Evolutionary conservation across 2,329 filamentous ascomycete genomes (phyloP).

Genomic region (Microcyclospora pomicola): DNA sequence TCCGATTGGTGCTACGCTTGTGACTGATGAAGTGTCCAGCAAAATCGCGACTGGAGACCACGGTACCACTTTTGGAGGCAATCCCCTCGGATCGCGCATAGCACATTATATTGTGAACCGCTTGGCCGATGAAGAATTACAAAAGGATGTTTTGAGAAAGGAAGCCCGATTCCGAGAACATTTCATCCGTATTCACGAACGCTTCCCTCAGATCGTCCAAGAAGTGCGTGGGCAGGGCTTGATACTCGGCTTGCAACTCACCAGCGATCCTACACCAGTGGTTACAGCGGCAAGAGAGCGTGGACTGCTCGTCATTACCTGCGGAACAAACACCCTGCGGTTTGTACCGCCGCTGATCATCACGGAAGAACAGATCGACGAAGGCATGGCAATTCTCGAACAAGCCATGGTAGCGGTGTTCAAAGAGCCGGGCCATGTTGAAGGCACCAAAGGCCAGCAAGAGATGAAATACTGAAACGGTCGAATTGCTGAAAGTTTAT

Average conservation of each 20-base stretch:
- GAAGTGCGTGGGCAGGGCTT: constrained; percentile 75
- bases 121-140: constrained; percentile 57
- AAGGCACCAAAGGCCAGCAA: constrained; percentile 30
- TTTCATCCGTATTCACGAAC: constrained; percentile 42
- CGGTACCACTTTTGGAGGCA: constrained; percentile 87
- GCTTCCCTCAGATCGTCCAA: constrained; percentile 56
- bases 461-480: constrained; percentile 22
- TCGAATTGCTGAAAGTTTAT: too few relatives aligned
- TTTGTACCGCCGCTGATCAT: constrained; percentile 84
- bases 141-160: constrained; percentile 56
- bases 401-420: constrained; percentile 48
- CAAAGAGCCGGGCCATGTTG: constrained; percentile 23
- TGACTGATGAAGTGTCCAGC: constrained; percentile 52
- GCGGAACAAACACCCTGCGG: constrained; percentile 78
- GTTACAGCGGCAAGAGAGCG: constrained; percentile 77
- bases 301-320: constrained; percentile 80
- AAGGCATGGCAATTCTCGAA: constrained; percentile 63
- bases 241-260: constrained; percentile 76
- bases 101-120: constrained; percentile 75
- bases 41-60: constrained; percentile 68
- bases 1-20: constrained; percentile 73
- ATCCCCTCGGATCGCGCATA: constrained; percentile 70
- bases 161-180: constrained; percentile 44
- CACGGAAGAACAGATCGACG: constrained; percentile 63
- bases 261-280: constrained; percentile 55